Evolutionary conservation across 257 asterid species (phyloP).

Genomic region (Ophiorrhiza pumila): DNA sequence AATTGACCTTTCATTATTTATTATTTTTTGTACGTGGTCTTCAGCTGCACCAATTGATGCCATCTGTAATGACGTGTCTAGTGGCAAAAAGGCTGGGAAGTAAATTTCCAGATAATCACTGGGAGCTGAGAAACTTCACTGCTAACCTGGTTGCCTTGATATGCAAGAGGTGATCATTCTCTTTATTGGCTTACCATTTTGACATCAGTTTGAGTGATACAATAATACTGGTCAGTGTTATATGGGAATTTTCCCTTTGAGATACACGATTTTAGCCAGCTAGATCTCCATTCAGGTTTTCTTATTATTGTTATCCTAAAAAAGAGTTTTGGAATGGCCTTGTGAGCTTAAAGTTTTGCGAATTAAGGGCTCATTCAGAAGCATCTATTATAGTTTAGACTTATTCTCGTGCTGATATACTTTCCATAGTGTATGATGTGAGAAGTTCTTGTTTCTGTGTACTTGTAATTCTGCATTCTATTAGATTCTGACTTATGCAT

Average conservation of each 20-base stretch:
- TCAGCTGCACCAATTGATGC: slow-evolving; percentile 97
- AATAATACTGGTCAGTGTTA: not conserved
- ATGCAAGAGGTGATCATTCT: slow-evolving; percentile 72
- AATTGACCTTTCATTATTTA: slow-evolving; percentile 1
- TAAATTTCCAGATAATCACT: slow-evolving; percentile 77
- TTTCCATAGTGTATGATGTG: not conserved
- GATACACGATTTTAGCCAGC: not conserved
- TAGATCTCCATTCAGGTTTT: not conserved
- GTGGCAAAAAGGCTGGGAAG: slow-evolving; percentile 87
- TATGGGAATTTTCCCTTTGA: not conserved
- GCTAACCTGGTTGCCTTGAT: slow-evolving; percentile 79
- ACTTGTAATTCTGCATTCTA: not conserved
- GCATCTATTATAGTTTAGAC: not conserved
- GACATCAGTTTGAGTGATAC: not conserved
- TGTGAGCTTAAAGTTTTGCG: too few relatives aligned
- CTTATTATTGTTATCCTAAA: not conserved
- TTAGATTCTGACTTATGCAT: not conserved
- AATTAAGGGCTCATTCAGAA: too few relatives aligned
- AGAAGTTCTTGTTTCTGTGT: not conserved
- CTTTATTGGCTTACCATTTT: slow-evolving; percentile 21
- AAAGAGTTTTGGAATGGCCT: not conserved
- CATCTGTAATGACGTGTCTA: slow-evolving; percentile 94
- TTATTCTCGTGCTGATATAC: not conserved
- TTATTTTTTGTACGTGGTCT: not conserved
- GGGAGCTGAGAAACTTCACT: slow-evolving; percentile 88